Evolutionary conservation across 2,329 filamentous ascomycete species (phyloP), one percentile per base, ranked within the genome.

Genomic region (Cordyceps fumosorosea): DNA sequence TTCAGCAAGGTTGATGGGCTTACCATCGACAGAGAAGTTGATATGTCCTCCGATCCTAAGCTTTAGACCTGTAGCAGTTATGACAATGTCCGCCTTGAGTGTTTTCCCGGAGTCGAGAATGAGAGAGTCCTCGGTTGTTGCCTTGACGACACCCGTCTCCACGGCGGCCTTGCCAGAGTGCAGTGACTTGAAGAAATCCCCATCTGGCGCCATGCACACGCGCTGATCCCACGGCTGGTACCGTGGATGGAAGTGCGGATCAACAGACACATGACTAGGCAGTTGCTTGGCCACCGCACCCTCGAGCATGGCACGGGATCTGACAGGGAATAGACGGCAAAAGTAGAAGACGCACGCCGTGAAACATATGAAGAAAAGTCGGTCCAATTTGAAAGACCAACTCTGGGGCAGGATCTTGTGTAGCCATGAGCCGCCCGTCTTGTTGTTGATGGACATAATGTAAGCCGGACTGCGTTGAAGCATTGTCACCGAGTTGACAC

Each of bases 381-480:
- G n/a, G n/a, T n/a, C n/a, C n/a, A n/a, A n/a, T n/a, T n/a, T n/a
- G n/a, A n/a, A n/a, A n/a, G n/a, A n/a, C n/a, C n/a, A n/a, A n/a
- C n/a, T n/a, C n/a, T n/a, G n/a, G n/a, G n/a, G n/a, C n/a, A n/a
- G n/a, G n/a, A n/a, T n/a, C n/a, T n/a, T n/a, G n/a, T n/a, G n/a
- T n/a, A n/a, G n/a, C n/a, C n/a, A n/a, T n/a, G n/a, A n/a, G 6
- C 66, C 70, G 44, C 77, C 71, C 2, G 76, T 54, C 2, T 64
- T 63, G 52, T 77, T 78, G 11, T 69, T 69, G 26, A 80, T 77
- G 0, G 81, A 74, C 1, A 85, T 66, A 60, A 93, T 80, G 68
- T 91, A 93, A 0, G 82, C 83, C 0, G 91, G 91, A 52, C 86
- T 91, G 61, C 91, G 85, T 75, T 96, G 91, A 2, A 96, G 80